Base-by-base conservation (phyloP, 225 moss, liverwort and hornwort genomes). In the Physcomitrellopsis africana region DNA sequence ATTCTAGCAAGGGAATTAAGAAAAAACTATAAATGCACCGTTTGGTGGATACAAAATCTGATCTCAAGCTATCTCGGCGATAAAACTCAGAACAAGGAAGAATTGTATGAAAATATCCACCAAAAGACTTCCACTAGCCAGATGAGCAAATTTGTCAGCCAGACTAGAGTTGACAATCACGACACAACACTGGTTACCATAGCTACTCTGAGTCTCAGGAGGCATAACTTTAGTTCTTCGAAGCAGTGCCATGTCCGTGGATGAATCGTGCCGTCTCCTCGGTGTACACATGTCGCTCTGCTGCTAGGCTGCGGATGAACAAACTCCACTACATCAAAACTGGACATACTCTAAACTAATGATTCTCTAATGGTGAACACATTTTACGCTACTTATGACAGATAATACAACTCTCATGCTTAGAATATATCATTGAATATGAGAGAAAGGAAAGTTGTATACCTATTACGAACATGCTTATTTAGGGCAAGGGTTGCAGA, bases 211-310 rank as follows among this genome's bases (percentile, higher is more conserved):
- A 42, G 37, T 53, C 17, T 4, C 29, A 7, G 65, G 26, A 49
- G 43, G 61, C 32, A 37, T 17, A 7, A 55, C 32, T 37, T 83
- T 73, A 84, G 37, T 64, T 81, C 79, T 83, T 93, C 75, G 79
- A 41, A 42, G 87, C 83, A 61, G 84, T 88, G 12, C 99, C 95
- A 78, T 99, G 93, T 8, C 95, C 95, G 46, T 95, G 92, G 61
- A 99, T 82, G 81, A 99, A 99, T 54, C 95, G 82, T 24, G 99
- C 99, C 3, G 93, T 92, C 81, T 93, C 94, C 81, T 99, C 99
- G 10, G 99, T 95, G 79, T 95, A 99, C 15, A 99, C 89, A 32
- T 99, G 95, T 13, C 76, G 84, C 72, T 99, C 99, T 18, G 86
- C 86, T 63, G 81, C 81, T 69, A 97, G 80, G 72, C 96, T 96